Evolutionary conservation across 495 filamentous ascomycete species (phyloP).

Genomic region (Neurospora sp.): DNA sequence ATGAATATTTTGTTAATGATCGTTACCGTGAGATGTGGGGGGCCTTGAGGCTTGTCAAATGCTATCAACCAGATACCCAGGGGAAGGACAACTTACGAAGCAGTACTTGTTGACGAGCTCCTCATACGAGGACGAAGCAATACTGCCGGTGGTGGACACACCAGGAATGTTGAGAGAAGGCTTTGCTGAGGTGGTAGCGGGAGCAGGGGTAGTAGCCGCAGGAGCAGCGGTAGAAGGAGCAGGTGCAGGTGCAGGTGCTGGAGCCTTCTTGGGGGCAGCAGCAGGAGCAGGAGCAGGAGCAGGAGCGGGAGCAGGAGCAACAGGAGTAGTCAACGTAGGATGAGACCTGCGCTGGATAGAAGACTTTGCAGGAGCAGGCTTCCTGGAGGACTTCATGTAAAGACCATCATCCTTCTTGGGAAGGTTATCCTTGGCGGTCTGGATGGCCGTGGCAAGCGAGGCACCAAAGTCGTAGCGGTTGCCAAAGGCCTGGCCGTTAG

Average conservation of each 20-base stretch:
- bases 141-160: conserved; percentile 24
- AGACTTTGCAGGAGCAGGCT: conserved; percentile 12
- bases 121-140: conserved; percentile 79
- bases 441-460: conserved; percentile 77
- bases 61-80: background rate
- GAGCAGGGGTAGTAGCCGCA: conserved; percentile 4
- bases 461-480: conserved; percentile 90
- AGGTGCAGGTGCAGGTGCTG: background rate
- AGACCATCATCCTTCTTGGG: conserved; percentile 40
- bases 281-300: background rate
- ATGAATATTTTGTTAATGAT: conserved; percentile 9
- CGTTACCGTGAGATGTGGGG: background rate
- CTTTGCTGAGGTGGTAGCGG: conserved; percentile 7
- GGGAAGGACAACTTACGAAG: conserved; percentile 67
- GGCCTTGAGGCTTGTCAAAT: conserved; percentile 10
- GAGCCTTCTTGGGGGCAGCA: background rate
- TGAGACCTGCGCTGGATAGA: background rate
- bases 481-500: conserved; percentile 68
- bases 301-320: background rate
- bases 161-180: conserved; percentile 6
- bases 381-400: conserved; percentile 39
- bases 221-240: background rate
- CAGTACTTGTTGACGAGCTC: conserved; percentile 97
- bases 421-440: conserved; percentile 46
- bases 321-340: background rate